Conservation (phyloP, 768 basidiomycete genomes). For the Lactarius hengduanensis region DNA sequence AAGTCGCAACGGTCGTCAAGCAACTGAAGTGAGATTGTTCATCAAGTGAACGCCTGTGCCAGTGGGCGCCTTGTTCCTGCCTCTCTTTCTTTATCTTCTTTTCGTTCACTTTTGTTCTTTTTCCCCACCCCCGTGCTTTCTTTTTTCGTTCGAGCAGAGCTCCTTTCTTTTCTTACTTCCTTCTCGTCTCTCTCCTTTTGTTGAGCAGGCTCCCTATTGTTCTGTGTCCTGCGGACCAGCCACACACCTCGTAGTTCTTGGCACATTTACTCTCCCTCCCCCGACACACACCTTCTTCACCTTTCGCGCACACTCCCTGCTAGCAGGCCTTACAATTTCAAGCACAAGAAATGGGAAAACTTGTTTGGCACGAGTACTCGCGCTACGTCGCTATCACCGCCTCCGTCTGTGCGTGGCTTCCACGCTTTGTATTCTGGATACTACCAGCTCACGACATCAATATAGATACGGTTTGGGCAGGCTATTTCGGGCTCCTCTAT, state of each 20-base stretch:
- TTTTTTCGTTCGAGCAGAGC: conserved; percentile 26
- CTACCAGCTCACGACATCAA: conserved; percentile 7
- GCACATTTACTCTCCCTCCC: conserved; percentile 2
- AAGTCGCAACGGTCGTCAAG: conserved; percentile 25
- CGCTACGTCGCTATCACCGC: conserved; percentile 68
- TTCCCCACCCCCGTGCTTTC: not conserved
- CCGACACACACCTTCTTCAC: conserved; percentile 3
- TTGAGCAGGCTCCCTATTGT: conserved; percentile 23
- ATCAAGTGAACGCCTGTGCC: not conserved
- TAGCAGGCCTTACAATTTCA: not conserved
- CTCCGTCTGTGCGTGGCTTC: conserved; percentile 60
- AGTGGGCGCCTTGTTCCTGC: not conserved
- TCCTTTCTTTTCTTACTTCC: conserved; percentile 14
- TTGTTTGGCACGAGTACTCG: conserved; percentile 79
- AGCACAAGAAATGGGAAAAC: conserved; percentile 60
- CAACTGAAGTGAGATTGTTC: not conserved
- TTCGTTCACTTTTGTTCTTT: conserved; percentile 2
- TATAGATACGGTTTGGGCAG: conserved; percentile 76
- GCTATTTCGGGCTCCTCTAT: conserved; percentile 76
- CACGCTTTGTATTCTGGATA: conserved; percentile 8
- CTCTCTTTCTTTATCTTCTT: not conserved
- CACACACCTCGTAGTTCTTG: conserved; percentile 15
- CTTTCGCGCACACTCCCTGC: not conserved
- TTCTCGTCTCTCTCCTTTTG: conserved; percentile 22
- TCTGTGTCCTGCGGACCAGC: conserved; percentile 1